Evolutionary conservation across 495 filamentous ascomycete species (phyloP).

Genomic region (Letharia lupina): DNA sequence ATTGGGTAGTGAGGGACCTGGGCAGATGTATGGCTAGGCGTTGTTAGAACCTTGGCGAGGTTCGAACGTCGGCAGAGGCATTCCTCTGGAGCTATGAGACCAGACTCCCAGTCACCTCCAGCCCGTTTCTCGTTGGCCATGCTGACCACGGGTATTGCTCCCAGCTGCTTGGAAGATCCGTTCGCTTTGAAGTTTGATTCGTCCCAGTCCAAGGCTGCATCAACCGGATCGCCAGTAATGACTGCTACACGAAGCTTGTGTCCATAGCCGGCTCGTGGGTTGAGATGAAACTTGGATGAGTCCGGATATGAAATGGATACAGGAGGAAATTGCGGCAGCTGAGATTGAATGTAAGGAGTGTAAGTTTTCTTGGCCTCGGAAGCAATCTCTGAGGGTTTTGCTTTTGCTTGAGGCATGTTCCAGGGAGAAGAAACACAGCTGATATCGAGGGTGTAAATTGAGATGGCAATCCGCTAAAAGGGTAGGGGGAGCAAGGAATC

Average conservation of each 20-base stretch:
- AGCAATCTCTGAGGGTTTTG: constrained; percentile 62
- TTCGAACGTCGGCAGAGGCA: constrained; percentile 63
- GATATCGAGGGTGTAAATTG: not conserved
- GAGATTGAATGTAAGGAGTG: constrained; percentile 49
- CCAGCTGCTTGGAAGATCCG: constrained; percentile 16
- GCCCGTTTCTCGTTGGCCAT: constrained; percentile 66
- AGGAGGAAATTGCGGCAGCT: constrained; percentile 43
- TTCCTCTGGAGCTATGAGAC: constrained; percentile 62
- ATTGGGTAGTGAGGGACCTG: constrained; percentile 56
- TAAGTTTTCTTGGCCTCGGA: constrained; percentile 58
- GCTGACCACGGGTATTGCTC: constrained; percentile 58
- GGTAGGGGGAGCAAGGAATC: not conserved
- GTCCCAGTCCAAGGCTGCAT: constrained; percentile 56
- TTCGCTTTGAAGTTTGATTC: constrained; percentile 21
- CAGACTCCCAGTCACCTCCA: constrained; percentile 72
- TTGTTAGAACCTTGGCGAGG: constrained; percentile 54
- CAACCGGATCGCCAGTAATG: constrained; percentile 57
- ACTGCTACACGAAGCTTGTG: constrained; percentile 43
- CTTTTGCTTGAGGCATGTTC: constrained; percentile 51
- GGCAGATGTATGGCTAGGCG: constrained; percentile 37
- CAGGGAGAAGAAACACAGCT: constrained; percentile 9
- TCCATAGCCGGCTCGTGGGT: constrained; percentile 17
- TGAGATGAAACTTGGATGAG: constrained; percentile 28
- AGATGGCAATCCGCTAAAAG: not conserved
- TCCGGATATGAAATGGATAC: constrained; percentile 38